Conservation (phyloP, 495 filamentous ascomycete genomes). For the Pseudomonodictys pantanalensis region DNA sequence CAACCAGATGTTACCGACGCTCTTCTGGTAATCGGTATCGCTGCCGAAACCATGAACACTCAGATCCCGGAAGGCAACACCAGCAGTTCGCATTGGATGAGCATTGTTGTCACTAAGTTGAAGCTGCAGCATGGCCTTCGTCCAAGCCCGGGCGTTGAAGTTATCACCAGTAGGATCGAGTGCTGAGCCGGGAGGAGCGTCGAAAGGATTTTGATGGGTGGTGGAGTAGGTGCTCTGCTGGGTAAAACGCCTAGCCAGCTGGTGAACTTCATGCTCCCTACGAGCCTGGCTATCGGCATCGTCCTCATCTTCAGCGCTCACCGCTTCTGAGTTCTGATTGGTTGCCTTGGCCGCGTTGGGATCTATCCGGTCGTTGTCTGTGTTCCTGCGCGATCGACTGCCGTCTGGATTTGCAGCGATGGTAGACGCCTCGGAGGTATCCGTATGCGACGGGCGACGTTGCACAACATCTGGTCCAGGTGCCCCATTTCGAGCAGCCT, state of each 20-base stretch:
- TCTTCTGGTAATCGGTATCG: conserved; percentile 49
- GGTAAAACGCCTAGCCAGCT: conserved; percentile 39
- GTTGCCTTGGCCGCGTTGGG: conserved; percentile 1
- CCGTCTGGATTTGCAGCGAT: conserved; percentile 16
- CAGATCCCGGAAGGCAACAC: conserved; percentile 48
- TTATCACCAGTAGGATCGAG: conserved; percentile 56
- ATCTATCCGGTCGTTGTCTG: neutral
- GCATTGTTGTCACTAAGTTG: conserved; percentile 34
- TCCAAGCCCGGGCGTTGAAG: conserved; percentile 60
- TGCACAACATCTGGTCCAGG: conserved; percentile 1
- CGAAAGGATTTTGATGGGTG: conserved; percentile 36
- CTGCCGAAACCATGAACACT: conserved; percentile 52
- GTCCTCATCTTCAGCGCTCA: conserved; percentile 4
- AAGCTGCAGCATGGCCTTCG: conserved; percentile 48
- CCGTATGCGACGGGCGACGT: neutral
- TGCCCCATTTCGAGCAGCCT: conserved; percentile 8
- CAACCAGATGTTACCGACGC: conserved; percentile 42
- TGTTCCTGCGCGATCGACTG: conserved; percentile 7
- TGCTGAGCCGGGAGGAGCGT: conserved; percentile 46
- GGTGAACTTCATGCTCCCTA: conserved; percentile 34
- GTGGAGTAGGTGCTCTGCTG: conserved; percentile 31
- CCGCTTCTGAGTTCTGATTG: conserved; percentile 10
- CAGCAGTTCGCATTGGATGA: conserved; percentile 41
- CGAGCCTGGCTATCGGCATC: conserved; percentile 15
- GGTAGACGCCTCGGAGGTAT: conserved; percentile 23